These are phyloP conservation scores for Colletotrichum siamense DNA, from an alignment of 2,329 filamentous ascomycete species.

Conservation along the genomic window DNA sequence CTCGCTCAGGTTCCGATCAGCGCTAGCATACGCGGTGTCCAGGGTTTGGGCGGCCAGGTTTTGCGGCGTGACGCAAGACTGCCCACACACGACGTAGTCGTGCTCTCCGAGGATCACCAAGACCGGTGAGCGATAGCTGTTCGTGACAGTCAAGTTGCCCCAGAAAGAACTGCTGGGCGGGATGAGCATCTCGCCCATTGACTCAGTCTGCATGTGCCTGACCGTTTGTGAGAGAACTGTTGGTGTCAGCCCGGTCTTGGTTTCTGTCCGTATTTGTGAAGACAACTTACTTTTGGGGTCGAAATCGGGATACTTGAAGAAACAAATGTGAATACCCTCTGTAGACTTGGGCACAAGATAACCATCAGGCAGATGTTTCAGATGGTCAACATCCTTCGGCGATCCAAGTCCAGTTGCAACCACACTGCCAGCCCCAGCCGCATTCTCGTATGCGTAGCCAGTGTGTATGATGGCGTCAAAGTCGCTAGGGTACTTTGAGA, in stretches of 20 bases:
- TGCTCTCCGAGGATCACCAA: not conserved
- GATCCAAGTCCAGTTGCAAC: not conserved
- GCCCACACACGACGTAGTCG: not conserved
- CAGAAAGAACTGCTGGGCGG: not conserved
- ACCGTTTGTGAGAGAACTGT: not conserved
- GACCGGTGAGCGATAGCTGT: not conserved
- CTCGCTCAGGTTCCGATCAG: not conserved
- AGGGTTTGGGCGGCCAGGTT: not conserved
- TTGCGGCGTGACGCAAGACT: not conserved
- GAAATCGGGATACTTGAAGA: not conserved
- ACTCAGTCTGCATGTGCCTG: not conserved
- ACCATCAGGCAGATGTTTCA: not conserved
- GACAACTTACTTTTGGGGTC: not conserved
- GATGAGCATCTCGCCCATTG: not conserved
- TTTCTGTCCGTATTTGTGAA: not conserved
- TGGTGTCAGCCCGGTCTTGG: not conserved
- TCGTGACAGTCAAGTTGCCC: not conserved
- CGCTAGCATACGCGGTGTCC: not conserved
- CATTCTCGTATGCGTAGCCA: not conserved
- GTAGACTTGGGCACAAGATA: not conserved
- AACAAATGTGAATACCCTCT: not conserved
- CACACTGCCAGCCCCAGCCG: not conserved
- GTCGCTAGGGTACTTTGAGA: not conserved
- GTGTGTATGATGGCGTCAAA: not conserved
- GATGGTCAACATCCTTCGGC: not conserved